Conservation (phyloP, 2,329 filamentous ascomycete species). For the Exutisphaerella laricina region DNA sequence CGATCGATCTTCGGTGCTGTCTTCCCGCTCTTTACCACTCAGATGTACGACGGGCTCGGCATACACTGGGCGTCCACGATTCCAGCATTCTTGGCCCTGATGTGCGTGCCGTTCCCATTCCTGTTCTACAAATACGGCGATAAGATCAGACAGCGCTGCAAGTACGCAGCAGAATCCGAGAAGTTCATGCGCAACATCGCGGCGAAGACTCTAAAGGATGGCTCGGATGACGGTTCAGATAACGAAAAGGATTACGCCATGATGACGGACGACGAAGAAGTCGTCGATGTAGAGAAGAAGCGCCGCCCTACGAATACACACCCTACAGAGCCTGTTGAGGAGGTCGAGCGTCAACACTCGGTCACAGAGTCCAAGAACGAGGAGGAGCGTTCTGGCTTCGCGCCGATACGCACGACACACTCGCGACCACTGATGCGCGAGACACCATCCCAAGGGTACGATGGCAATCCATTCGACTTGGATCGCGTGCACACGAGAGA, state of each 20-base stretch:
- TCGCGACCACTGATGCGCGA: slow-evolving; percentile 1
- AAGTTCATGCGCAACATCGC: slow-evolving; percentile 50
- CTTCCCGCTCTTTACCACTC: slow-evolving; percentile 72
- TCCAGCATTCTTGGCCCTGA: slow-evolving; percentile 67
- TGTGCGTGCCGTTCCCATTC: slow-evolving; percentile 68
- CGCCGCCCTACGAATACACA: neutral
- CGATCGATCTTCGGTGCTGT: slow-evolving; percentile 71
- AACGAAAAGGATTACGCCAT: slow-evolving; percentile 4
- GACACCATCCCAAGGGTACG: slow-evolving; percentile 24
- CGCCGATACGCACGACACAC: slow-evolving; percentile 19
- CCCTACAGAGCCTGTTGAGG: slow-evolving; percentile 11
- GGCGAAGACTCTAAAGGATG: slow-evolving; percentile 13
- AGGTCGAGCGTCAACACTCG: slow-evolving; percentile 11
- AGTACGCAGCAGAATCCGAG: slow-evolving; percentile 63
- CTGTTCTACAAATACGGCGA: slow-evolving; percentile 66
- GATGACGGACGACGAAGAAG: slow-evolving; percentile 9
- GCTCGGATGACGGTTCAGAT: neutral
- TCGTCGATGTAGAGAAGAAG: slow-evolving; percentile 13
- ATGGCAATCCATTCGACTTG: slow-evolving; percentile 45
- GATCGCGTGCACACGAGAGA: slow-evolving; percentile 46
- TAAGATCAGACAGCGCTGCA: slow-evolving; percentile 59
- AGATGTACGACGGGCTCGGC: slow-evolving; percentile 52
- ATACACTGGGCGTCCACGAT: slow-evolving; percentile 66
- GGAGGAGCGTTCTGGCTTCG: slow-evolving; percentile 21
- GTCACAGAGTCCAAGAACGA: slow-evolving; percentile 15